Evolutionary conservation across 345 rosid species (phyloP), one percentile per base, ranked within the genome.

Genomic region (Populus ilicifolia): DNA sequence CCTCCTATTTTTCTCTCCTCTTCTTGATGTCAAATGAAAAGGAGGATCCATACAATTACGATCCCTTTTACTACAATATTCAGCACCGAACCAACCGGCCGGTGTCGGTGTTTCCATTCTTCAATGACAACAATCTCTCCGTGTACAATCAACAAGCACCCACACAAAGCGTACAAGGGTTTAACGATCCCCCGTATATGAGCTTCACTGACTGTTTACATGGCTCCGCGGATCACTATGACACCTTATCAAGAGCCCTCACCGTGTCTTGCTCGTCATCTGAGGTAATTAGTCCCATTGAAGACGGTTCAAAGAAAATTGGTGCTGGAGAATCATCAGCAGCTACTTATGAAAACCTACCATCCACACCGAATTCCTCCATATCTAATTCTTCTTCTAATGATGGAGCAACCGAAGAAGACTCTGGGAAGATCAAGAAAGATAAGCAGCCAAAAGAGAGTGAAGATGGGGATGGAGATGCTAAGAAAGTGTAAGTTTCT

Each of bases 131-230:
- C 14, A 83, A 75, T 72, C 67, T 78, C 30, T 20, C 76, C 23
- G 16, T 77, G 35, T 79, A 59, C 61, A 43, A 73, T 56, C 78
- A 70, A 7, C 83, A n/a, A 35, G 14, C 63, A n/a, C 23, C 38
- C 2, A 6, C 54, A 10, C 71, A 64, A 48, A 30, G 38, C 62
- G 30, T 72, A 17, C 81, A 62, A 20, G 78, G 71, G 59, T 73
- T 80, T 33, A 88, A 86, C 75, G 85, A 85, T 70, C 61, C 77
- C 67, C 80, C 90, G 17, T 85, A 81, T 81, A 78, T 87, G 90
- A 86, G 86, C 62, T 88, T 88, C 78, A 76, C 89, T 1, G 97
- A 91, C 61, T 88, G 90, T 67, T 84, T 94, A 41, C 87, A 87
- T 56, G 90, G 87, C 59, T 75, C 91, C 71, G 80, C 76, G 79